phyloP scores from a whole-genome alignment of 2,329 filamentous ascomycete species.

The Aureobasidium sp. region DNA sequence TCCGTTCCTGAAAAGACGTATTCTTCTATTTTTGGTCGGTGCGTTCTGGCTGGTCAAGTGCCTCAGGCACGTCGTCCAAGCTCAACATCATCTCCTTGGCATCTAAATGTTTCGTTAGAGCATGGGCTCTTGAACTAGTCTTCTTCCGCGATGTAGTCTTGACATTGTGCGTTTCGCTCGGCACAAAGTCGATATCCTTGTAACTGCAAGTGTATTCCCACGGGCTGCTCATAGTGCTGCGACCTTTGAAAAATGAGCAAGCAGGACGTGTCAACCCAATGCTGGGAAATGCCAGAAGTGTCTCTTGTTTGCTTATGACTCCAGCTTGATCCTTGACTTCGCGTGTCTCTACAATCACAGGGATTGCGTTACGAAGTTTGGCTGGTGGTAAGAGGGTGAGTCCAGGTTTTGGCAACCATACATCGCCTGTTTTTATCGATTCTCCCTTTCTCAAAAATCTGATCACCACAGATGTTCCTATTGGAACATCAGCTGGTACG shows the following conservation, averaged over 20 bases:
- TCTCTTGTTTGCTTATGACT: not conserved
- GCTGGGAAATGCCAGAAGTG: conserved; percentile 27
- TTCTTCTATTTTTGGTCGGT: not conserved
- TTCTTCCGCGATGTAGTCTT: not conserved
- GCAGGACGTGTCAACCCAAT: conserved; percentile 21
- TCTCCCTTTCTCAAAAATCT: conserved; percentile 34
- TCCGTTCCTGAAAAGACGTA: not conserved
- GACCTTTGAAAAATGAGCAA: not conserved
- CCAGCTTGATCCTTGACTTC: conserved; percentile 7
- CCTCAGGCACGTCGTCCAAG: not conserved
- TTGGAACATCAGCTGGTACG: conserved; percentile 15
- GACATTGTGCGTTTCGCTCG: not conserved
- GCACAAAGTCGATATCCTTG: conserved; percentile 22
- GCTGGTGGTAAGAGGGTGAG: conserved; percentile 24
- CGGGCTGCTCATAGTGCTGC: not conserved
- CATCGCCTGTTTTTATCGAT: not conserved
- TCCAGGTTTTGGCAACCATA: not conserved
- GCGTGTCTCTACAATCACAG: conserved; percentile 22
- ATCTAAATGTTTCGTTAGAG: not conserved
- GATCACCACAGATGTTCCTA: conserved; percentile 29
- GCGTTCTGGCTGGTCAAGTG: not conserved
- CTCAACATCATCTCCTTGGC: not conserved
- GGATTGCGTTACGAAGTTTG: conserved; percentile 36
- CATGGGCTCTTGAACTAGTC: not conserved
- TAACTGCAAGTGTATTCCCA: conserved; percentile 24